Base-by-base conservation (phyloP, 306 rosid species). In the Cucurbita maxima region DNA sequence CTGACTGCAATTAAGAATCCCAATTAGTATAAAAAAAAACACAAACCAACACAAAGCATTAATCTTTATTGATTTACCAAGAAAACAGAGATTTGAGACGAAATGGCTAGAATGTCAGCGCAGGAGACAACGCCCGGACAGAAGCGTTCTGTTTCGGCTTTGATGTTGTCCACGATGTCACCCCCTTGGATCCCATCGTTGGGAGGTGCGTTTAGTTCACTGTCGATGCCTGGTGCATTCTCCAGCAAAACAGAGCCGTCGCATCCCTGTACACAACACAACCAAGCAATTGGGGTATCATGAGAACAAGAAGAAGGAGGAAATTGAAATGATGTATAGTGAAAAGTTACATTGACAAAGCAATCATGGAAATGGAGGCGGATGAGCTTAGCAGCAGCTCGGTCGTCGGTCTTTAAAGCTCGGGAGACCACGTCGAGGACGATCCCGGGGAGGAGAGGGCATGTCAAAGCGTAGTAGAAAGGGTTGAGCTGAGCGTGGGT, bases 171-270 rank as follows among this genome's bases (percentile, higher is more conserved):
- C 8, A 91, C 86, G 0, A 88, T 81, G 14, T 25, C 80, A 19
- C 80, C 81, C 1, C 96, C 96, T 7, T 90, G 59, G n/a, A 19
- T 30, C 1, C 96, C 88, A 54, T 61, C 73, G 25, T 22, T 14
- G 38, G 88, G 84, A 4, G 89, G 89, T 14, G 89, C 92, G 74
- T 80, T 80, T 78, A 88, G 80, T 77, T 91, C 97, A 13, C 97
- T 88, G 43, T 72, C 80, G 52, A 91, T 88, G 80, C 76, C 88
- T 3, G 80, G 88, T 12, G 82, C 84, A 8, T 48, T 56, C 77
- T 87, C 97, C 4, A 91, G 60, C 84, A 89, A 84, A 10, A 91
- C n/a, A 1, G 97, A 91, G 2, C 76, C 97, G 22, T 91, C 97
- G 56, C 97, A 88, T 3, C 96, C 92, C 97, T 91, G 15, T 11